phyloP scores from a whole-genome alignment of 345 rosid genomes.

The Camelina hispida region DNA sequence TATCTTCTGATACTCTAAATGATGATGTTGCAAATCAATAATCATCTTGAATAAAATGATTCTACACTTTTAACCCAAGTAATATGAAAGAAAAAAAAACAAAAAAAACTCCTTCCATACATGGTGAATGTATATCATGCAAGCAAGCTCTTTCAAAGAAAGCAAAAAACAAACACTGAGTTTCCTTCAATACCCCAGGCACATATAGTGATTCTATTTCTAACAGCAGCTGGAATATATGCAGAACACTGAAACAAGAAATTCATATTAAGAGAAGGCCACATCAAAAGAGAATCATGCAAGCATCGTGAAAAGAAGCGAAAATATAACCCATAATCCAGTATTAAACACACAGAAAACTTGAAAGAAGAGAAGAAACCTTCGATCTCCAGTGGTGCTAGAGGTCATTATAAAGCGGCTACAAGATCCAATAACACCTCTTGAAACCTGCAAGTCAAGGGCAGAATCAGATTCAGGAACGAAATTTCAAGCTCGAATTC shows the following conservation, averaged over 20 bases:
- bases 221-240: conserved; percentile 9
- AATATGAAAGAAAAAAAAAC: not conserved
- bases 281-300: conserved; percentile 15
- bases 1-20: not conserved
- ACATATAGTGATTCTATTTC: conserved; percentile 8
- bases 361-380: conserved; percentile 25
- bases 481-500: conserved; percentile 18
- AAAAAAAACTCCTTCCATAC: not conserved
- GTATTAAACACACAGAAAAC: not conserved
- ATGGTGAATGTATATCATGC: not conserved
- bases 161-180: not conserved
- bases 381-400: conserved; percentile 45
- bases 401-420: conserved; percentile 43
- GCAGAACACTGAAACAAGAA: conserved; percentile 1
- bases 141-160: conserved; percentile 16
- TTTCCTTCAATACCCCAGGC: conserved; percentile 15
- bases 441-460: conserved; percentile 23
- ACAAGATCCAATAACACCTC: conserved; percentile 27
- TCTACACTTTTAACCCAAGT: not conserved
- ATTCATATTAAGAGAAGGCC: not conserved
- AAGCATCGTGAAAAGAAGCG: not conserved
- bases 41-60: not conserved
- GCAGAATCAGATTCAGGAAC: conserved; percentile 8
- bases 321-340: not conserved
- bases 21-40: not conserved